Evolutionary conservation across 2,329 filamentous ascomycete genomes (phyloP), one percentile per base, ranked within the genome.

Genomic region (Pseudonectria foliicola): DNA sequence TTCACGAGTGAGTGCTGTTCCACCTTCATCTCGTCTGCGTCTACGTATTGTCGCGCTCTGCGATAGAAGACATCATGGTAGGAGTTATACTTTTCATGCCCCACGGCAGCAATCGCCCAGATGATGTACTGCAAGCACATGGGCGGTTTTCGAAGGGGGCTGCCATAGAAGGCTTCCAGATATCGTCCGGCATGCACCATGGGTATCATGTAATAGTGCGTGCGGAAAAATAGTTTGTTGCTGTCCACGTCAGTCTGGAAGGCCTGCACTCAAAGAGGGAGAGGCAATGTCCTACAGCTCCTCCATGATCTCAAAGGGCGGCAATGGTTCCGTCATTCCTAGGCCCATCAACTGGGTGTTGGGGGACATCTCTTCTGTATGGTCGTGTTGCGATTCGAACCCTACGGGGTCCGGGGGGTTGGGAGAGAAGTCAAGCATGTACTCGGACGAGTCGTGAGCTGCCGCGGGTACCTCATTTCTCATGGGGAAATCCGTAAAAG

Each of bases 71-170:
- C 72, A 7, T 84, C 80, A 41, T 87, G 78, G 26, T 87, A 74
- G 7, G 66, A 64, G 7, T 72, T 67, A 52, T 93, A 93, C 52
- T 86, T 86, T 27, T 84, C 73, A 23, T 80, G 76, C 2, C 80
- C 68, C 11, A 77, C 74, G 5, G 87, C 78, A 7, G 85, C 85
- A 48, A 85, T 66, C n/a, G 80, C 75, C 87, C 88, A 95, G 56
- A 95, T 85, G 15, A 80, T 82, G 59, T 95, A 95, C 51, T 89
- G 76, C 27, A 95, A 63, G 50, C 78, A 85, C 53, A 93, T 77
- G 1, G 89, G 85, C 3, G 90, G 89, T 37, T 85, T 80, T 68
- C 82, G 77, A 38, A 84, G 73, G 2, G 85, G 79, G 3, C 80
- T 70, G 3, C 68, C 68, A 51, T 89, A 82, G 61, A 92, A 81